A percentile compares a stretch with the other conserved stretches of the same genome.
Evolutionary conservation across 306 rosid genomes (phyloP).

Genomic region (Herpetospermum pedunculosum): DNA sequence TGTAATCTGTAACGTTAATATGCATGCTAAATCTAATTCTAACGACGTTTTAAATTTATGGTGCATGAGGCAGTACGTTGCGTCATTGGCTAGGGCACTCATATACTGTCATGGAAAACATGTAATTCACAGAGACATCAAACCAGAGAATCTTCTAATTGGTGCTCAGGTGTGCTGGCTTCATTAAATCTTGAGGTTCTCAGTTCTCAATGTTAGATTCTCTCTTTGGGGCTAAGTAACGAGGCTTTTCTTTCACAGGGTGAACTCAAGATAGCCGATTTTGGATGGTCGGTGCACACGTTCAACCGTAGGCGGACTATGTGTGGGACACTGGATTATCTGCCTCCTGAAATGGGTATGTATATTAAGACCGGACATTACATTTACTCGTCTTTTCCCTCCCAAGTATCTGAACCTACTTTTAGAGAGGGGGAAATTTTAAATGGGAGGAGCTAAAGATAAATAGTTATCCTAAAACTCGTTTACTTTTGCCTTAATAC

Average conservation of each 20-base stretch:
- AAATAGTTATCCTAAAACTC: background rate
- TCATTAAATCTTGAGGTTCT: constrained; percentile 8
- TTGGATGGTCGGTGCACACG: constrained; percentile 99
- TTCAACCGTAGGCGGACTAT: constrained; percentile 95
- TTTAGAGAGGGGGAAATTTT: background rate
- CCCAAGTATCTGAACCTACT: background rate
- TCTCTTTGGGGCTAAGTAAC: constrained; percentile 10
- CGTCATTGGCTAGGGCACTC: constrained; percentile 92
- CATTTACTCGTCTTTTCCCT: background rate
- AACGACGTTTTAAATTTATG: background rate
- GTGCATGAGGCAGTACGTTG: constrained; percentile 59
- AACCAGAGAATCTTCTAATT: constrained; percentile 92
- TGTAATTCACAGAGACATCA: constrained; percentile 93
- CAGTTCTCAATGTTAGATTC: background rate
- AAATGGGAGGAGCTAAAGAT: background rate
- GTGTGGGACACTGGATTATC: constrained; percentile 98
- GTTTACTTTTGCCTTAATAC: background rate
- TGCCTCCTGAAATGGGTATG: constrained; percentile 99
- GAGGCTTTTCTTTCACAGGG: constrained; percentile 44
- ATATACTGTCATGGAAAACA: constrained; percentile 99
- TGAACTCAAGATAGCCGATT: constrained; percentile 93
- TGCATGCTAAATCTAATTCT: background rate
- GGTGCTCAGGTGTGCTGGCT: constrained; percentile 77
- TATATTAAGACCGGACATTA: background rate
- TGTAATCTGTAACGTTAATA: background rate